Percentiles rank a stretch among this genome's conserved stretches.
Conservation (phyloP, 1,284 basidiomycete genomes). For the Boletellus deceptivus region DNA sequence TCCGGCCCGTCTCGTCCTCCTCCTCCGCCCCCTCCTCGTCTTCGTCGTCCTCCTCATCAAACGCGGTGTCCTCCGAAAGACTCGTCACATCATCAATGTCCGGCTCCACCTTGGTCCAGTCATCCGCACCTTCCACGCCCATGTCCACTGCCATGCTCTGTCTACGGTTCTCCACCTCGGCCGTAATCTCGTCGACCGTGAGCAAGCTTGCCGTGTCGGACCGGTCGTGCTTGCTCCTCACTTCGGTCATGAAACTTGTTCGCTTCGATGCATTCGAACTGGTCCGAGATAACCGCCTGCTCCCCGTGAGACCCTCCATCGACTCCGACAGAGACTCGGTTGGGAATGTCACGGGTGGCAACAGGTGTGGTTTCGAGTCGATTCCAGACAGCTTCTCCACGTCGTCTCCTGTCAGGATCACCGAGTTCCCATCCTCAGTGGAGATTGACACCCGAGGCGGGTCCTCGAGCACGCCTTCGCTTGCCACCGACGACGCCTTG, state of each 20-base stretch:
- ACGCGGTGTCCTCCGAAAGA: constrained; percentile 44
- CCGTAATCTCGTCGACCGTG: constrained; percentile 97
- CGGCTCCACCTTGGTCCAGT: constrained; percentile 64
- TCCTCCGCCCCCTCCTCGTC: constrained; percentile 46
- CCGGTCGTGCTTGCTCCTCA: constrained; percentile 76
- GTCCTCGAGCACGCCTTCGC: constrained; percentile 29
- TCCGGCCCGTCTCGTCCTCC: constrained; percentile 53
- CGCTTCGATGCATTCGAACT: constrained; percentile 62
- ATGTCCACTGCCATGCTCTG: constrained; percentile 48
- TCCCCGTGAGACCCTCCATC: constrained; percentile 53
- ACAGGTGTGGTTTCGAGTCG: constrained; percentile 51
- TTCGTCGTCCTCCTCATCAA: constrained; percentile 42
- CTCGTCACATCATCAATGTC: constrained; percentile 41
- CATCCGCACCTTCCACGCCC: constrained; percentile 53
- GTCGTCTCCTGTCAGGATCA: constrained; percentile 55
- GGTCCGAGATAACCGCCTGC: constrained; percentile 37
- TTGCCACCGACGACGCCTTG: constrained; percentile 32
- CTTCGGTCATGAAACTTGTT: constrained; percentile 75
- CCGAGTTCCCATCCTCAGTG: constrained; percentile 59
- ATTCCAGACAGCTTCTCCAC: constrained; percentile 35
- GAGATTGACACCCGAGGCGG: constrained; percentile 72
- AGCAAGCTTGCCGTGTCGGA: constrained; percentile 90
- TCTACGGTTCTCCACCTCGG: constrained; percentile 87
- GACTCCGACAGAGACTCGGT: constrained; percentile 78
- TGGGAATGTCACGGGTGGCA: constrained; percentile 81